phyloP scores from a whole-genome alignment of 2,329 filamentous ascomycete species.

The Colletotrichum chrysophilum region DNA sequence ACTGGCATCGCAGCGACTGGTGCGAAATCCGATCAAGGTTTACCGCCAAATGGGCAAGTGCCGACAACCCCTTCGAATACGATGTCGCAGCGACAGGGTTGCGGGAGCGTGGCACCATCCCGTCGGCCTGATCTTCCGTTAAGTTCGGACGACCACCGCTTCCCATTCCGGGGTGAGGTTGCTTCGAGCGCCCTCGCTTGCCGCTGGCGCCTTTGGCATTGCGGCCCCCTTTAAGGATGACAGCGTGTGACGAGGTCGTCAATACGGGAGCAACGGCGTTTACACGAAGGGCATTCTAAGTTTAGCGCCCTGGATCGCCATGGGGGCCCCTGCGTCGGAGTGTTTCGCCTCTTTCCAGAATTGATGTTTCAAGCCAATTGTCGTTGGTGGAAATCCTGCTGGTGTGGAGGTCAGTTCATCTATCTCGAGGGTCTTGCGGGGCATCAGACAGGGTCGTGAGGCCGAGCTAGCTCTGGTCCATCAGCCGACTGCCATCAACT shows the following conservation, averaged over 20 bases:
- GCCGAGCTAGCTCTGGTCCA: not conserved
- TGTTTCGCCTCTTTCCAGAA: constrained; percentile 5
- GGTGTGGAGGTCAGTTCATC: not conserved
- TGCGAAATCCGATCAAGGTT: not conserved
- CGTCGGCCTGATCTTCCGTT: not conserved
- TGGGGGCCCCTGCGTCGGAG: not conserved
- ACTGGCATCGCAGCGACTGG: not conserved
- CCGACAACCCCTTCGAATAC: not conserved
- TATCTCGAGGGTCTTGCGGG: not conserved
- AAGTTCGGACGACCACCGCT: not conserved
- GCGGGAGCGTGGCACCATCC: not conserved
- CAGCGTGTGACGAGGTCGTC: not conserved
- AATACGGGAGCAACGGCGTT: not conserved
- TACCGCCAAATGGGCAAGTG: not conserved
- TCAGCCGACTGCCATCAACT: not conserved
- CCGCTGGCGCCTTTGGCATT: not conserved
- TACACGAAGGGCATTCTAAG: not conserved
- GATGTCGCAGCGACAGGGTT: not conserved
- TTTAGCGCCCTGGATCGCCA: not conserved
- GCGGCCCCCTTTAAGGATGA: not conserved
- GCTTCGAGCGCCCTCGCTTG: not conserved
- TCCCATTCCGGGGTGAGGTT: not conserved
- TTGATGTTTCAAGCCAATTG: not conserved
- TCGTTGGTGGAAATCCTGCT: not conserved
- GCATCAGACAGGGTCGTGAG: not conserved